Conservation (phyloP, 345 rosid genomes). For the Excoecaria agallocha region DNA sequence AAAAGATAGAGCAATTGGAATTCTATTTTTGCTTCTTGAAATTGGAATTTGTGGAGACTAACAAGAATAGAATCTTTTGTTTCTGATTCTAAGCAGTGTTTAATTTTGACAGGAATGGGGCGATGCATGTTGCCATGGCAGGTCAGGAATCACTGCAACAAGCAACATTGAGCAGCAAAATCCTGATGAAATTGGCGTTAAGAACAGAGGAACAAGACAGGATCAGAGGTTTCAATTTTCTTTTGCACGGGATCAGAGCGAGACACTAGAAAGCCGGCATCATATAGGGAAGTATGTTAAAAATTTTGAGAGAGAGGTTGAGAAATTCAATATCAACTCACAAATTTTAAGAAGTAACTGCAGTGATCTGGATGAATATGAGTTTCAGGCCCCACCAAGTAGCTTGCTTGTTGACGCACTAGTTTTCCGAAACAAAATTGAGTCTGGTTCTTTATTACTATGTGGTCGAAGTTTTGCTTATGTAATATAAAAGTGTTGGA, state of each 20-base stretch:
- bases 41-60: background rate
- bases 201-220: conserved; percentile 12
- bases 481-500: too few species aligned
- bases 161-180: conserved; percentile 24
- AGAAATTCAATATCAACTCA: background rate
- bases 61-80: background rate
- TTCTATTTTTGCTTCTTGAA: too few species aligned
- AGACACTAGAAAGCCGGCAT: conserved; percentile 25
- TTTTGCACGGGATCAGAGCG: conserved; percentile 25
- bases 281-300: conserved; percentile 39
- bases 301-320: conserved; percentile 21
- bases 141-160: conserved; percentile 10
- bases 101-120: conserved; percentile 20
- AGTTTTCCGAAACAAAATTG: conserved; percentile 35
- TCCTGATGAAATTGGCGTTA: conserved; percentile 13
- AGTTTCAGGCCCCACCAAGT: conserved; percentile 24
- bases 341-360: conserved; percentile 8
- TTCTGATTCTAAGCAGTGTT: background rate
- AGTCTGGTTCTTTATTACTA: conserved; percentile 43
- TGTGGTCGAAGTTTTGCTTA: conserved; percentile 32
- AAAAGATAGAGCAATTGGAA: background rate
- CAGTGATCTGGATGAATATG: conserved; percentile 34
- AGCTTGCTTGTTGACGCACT: conserved; percentile 49
- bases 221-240: conserved; percentile 33
- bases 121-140: conserved; percentile 4